Evolutionary conservation across 129 eudicot genomes (phyloP).

Genomic region (Tanacetum coccineum): DNA sequence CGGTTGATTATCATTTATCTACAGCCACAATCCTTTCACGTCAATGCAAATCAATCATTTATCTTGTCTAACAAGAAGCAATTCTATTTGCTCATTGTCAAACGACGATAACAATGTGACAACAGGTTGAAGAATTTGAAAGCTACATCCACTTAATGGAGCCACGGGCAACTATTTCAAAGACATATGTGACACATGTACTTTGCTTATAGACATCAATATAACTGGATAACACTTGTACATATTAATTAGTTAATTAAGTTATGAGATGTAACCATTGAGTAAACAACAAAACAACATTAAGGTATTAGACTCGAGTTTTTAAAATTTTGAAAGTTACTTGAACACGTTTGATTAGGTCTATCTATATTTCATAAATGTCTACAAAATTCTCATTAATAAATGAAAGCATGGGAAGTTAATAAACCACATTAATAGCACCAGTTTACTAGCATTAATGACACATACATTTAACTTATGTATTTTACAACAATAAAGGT

Average conservation of each 20-base stretch:
- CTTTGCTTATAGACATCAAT: neutral
- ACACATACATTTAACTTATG: too few species aligned
- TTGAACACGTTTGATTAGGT: too few species aligned
- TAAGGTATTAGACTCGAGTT: too few species aligned
- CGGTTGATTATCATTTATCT: neutral
- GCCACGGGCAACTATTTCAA: neutral
- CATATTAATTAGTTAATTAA: constrained; percentile 4
- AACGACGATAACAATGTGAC: constrained; percentile 2
- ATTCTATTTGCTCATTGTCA: constrained; percentile 1
- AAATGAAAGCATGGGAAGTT: too few species aligned
- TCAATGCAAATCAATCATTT: constrained; percentile 11
- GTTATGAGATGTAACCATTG: neutral
- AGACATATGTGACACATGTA: constrained; percentile 5
- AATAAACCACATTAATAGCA: too few species aligned
- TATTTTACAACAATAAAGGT: too few species aligned
- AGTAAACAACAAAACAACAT: too few species aligned
- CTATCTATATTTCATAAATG: too few species aligned
- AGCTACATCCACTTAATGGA: neutral
- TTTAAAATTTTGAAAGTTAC: too few species aligned
- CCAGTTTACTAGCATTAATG: too few species aligned
- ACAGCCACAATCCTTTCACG: neutral
- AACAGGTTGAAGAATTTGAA: neutral
- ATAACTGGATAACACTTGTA: constrained; percentile 9
- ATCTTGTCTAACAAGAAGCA: neutral
- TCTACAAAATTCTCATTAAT: too few species aligned